Evolutionary conservation across 2,329 filamentous ascomycete species (phyloP).

Genomic region (Aspergillus aculeatinus): DNA sequence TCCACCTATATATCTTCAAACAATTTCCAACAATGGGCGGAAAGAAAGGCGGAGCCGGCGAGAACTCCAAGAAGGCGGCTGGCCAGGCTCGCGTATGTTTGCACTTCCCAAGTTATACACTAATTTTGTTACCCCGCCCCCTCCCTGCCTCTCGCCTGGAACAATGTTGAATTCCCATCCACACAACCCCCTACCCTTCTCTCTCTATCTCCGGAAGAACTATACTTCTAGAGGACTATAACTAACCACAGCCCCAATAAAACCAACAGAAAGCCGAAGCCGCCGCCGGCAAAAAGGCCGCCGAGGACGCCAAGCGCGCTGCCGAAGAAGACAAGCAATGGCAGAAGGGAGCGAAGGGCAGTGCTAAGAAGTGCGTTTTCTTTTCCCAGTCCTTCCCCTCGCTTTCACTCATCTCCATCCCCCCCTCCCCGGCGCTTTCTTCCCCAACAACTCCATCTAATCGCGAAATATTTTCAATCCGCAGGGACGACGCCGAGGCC

Average conservation of each 20-base stretch:
- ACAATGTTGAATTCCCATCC: conserved; percentile 26
- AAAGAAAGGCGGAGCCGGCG: conserved; percentile 59
- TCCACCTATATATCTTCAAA: neutral
- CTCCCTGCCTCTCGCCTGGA: neutral
- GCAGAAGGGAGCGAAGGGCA: conserved; percentile 81
- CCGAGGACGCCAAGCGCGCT: conserved; percentile 64
- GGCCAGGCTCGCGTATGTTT: conserved; percentile 67
- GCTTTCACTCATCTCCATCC: neutral
- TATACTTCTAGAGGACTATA: neutral
- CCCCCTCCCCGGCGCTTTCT: too few species aligned
- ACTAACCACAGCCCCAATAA: neutral
- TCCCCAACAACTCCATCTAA: too few species aligned
- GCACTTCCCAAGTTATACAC: too few species aligned
- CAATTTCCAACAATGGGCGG: conserved; percentile 61
- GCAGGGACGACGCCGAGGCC: conserved; percentile 76
- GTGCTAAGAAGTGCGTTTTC: conserved; percentile 74
- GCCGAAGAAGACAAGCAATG: conserved; percentile 73
- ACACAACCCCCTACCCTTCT: too few species aligned
- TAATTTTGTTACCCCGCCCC: neutral
- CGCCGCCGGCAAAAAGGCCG: conserved; percentile 75
- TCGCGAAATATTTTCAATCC: neutral
- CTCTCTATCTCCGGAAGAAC: too few species aligned
- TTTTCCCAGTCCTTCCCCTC: neutral
- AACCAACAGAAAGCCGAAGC: conserved; percentile 77
- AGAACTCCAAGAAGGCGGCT: conserved; percentile 83